Percentiles rank a stretch among this genome's conserved stretches.
Evolutionary conservation across 441 rosid genomes (phyloP).

Genomic region (Jatropha podagrica): DNA sequence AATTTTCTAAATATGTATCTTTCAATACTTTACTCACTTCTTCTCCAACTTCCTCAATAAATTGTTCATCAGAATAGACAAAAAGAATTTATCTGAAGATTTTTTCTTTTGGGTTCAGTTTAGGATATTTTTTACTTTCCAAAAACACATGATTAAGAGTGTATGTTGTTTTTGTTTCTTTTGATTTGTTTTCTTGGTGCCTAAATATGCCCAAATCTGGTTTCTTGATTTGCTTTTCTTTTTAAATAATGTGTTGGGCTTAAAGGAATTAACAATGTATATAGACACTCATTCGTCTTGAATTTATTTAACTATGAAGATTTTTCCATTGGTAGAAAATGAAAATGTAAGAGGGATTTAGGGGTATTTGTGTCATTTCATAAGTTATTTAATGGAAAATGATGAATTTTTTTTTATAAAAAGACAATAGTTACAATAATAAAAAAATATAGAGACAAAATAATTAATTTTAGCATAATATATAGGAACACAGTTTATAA

Average conservation of each 20-base stretch:
- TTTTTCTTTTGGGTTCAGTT: not conserved
- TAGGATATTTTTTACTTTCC: not conserved
- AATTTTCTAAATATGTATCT: conserved; percentile 43
- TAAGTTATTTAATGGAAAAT: no score
- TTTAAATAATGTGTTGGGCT: not conserved
- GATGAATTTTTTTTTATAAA: no score
- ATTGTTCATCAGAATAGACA: conserved; percentile 42
- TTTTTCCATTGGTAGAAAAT: no score
- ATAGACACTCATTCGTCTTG: not conserved
- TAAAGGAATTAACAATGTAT: not conserved
- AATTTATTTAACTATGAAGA: no score
- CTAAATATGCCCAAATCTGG: not conserved
- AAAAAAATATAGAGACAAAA: no score
- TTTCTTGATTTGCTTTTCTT: not conserved
- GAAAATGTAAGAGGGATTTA: no score
- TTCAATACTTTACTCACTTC: conserved; percentile 47
- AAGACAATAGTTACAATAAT: no score
- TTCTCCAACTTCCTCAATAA: conserved; percentile 47
- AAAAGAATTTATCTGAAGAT: not conserved
- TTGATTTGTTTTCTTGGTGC: conserved; percentile 15
- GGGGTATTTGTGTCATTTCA: no score
- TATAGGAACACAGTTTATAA: no score
- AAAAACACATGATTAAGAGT: conserved; percentile 1
- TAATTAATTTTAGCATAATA: no score
- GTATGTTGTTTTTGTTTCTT: conserved; percentile 2